Evolutionary conservation across 805 yeast genomes (phyloP).

Genomic region (Candida silvicultrix): DNA sequence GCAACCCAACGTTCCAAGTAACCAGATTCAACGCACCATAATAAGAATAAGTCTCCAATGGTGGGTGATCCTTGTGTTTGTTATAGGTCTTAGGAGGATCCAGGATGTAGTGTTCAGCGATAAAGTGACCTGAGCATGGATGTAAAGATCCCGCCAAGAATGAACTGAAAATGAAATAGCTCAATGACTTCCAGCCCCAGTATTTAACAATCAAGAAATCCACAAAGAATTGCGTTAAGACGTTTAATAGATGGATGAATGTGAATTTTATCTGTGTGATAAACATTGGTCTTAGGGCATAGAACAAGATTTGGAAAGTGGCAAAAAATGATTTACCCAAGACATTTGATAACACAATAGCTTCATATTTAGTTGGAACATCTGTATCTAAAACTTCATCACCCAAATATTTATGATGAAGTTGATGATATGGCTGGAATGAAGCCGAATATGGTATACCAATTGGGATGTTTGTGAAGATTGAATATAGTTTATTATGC

Average conservation of each 20-base stretch:
- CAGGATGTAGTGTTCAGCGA: constrained; percentile 87
- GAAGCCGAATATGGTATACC: constrained; percentile 86
- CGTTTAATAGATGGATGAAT: constrained; percentile 63
- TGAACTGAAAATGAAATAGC: constrained; percentile 67
- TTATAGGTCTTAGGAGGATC: constrained; percentile 39
- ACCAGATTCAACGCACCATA: constrained; percentile 73
- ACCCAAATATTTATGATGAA: constrained; percentile 88
- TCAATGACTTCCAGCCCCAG: constrained; percentile 61
- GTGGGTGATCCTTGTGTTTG: constrained; percentile 35
- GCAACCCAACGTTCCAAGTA: constrained; percentile 93
- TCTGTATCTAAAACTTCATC: constrained; percentile 83
- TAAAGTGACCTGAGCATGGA: constrained; percentile 93
- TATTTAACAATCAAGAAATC: constrained; percentile 50
- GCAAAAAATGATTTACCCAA: constrained; percentile 89
- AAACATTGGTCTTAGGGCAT: constrained; percentile 87
- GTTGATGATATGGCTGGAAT: constrained; percentile 83
- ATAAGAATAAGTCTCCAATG: constrained; percentile 82
- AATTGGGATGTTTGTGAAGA: constrained; percentile 75
- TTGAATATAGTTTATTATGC: constrained; percentile 70
- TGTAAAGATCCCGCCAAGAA: constrained; percentile 89
- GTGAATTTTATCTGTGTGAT: constrained; percentile 72
- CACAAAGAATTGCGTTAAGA: constrained; percentile 46
- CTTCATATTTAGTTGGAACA: constrained; percentile 77
- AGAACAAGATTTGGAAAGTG: constrained; percentile 81
- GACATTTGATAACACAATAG: constrained; percentile 63